Evolutionary conservation across 2,329 filamentous ascomycete species (phyloP), one percentile per base, ranked within the genome.

Genomic region (Aspergillus nomiae): DNA sequence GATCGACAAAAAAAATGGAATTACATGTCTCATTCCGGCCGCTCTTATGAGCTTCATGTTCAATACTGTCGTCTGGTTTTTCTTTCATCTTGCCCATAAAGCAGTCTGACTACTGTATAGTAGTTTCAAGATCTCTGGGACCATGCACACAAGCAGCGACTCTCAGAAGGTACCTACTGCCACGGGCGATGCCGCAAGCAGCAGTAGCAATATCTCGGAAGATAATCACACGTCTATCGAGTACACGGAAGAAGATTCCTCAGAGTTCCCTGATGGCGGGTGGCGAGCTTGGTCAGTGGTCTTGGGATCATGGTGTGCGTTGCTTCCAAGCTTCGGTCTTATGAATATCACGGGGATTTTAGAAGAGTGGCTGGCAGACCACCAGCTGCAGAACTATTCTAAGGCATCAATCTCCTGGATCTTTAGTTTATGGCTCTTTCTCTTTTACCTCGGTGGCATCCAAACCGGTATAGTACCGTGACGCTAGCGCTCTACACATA

Each of bases 281-380:
- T 62, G 68, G 24, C 63, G 65, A 21, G 78, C 79, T 6, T 81
- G 79, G 79, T 62, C 71, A 1, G 75, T 78, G 1, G 77, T 79
- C 3, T 60, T 77, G 0, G 78, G 78, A 1, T 72, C 75, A 3
- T 78, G 71, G 66, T 77, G 72, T 65, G 71, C 70, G 24, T 70
- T 78, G 61, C 63, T 76, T 21, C 71, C 73, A 14, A 71, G 72
- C 19, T 76, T 80, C 64, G 78, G 77, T 2, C 53, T 77, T 34
- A 65, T 76, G 54, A 78, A 76, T 54, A 73, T 71, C 21, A 65
- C 72, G 10, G 74, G 73, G 5, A 68, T 75, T 16, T 64, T 79
- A 1, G 71, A 77, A 38, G 71, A 72, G 1, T 78, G 72, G 70
- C 59, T 76, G 5, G 65, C 65, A 24, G 61, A 67, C 3, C 64